Evolutionary conservation across 2,329 filamentous ascomycete genomes (phyloP), one percentile per base, ranked within the genome.

Genomic region (Fusarium sp.): DNA sequence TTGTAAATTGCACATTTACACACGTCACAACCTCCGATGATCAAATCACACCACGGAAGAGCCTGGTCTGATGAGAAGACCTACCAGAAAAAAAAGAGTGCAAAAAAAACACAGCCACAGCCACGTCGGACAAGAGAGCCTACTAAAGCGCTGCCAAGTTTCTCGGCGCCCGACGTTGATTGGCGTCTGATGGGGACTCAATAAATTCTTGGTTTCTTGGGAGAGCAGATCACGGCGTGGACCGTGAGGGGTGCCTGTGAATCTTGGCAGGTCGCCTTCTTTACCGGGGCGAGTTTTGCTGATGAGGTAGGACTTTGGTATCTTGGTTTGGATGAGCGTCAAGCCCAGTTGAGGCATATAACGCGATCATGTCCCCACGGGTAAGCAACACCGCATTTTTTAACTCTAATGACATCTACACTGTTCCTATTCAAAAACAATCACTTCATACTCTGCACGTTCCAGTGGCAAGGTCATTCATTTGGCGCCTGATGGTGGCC

Each of bases 31-130:
- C 14, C 23, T 25, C 20, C 8, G 42, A 10, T 11, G 27, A 51
- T 33, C 27, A 13, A 31, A 51, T 51, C 49, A 51, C 49, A 51
- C 49, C 49, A 51, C 16, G 16, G 2, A 0, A 13, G 33, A 34
- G 16, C 49, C 49, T 51, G 49, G 29, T 18, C 49, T 51, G 49
- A 51, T 18, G 29, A 9, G 29, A 33, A 33, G 16, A 50, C 27
- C 14, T 1, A 38, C 34, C 2, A 16, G 11, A 51, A 2, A 9
- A 18, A n/a, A 33, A 33, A 51, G 20, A 14, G 27, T 33, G 27
- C n/a, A 25, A 20, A 51, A 51, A 33, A 51, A 51, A 51, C 57
- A 59, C 57, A 59, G 57, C 57, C 57, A 59, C 57, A 59, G 57
- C 57, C 57, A 59, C 57, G 57, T 38, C 54, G 29, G 29, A 31